Evolutionary conservation across 2,329 filamentous ascomycete genomes (phyloP), one percentile per base, ranked within the genome.

Genomic region (Sporothrix variecibatus): DNA sequence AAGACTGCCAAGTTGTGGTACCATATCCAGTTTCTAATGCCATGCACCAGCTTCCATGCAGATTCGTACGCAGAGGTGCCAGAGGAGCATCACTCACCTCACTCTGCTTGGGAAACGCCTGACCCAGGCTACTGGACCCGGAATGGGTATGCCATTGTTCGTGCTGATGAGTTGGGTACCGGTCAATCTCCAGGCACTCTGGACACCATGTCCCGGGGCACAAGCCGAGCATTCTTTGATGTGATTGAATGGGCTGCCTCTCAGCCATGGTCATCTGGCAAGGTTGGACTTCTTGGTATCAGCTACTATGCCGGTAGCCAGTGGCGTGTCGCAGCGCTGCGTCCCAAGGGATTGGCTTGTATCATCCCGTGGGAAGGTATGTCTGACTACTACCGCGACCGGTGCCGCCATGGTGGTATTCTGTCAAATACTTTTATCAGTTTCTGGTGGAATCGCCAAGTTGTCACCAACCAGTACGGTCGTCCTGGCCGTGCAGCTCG

Each of bases 401-500:
- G 88, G 0, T 89, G 87, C 75, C 84, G 88, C 0, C 89, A 91
- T 74, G 89, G 89, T 0, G 89, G 89, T 0, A 91, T 91, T 62
- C 79, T 90, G 2, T 88, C 87, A 0, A 86, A 90, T 76, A 79
- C 78, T 0, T 90, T 90, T 77, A 91, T 92, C 77, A 78, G 81
- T 12, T 88, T 91, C 77, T 92, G 90, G 90, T 92, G 90, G 90
- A 86, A 91, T 78, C 84, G 89, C 0, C 90, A 92, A 78, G 89
- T 92, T 5, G 82, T 92, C 6, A 84, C 84, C 0, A 93, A 93
- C 78, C 92, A 94, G 80, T 93, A 93, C 75, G 91, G 91, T 0
- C 51, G 51, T 8, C 51, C 51, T n/a, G 51, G 51, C 8, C 51
- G 51, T 23, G 7, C 84, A 83, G 15, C 84, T 85, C 2, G 31